Base-by-base conservation (phyloP, 768 basidiomycete genomes). In the Xerocomus spinulosus region DNA sequence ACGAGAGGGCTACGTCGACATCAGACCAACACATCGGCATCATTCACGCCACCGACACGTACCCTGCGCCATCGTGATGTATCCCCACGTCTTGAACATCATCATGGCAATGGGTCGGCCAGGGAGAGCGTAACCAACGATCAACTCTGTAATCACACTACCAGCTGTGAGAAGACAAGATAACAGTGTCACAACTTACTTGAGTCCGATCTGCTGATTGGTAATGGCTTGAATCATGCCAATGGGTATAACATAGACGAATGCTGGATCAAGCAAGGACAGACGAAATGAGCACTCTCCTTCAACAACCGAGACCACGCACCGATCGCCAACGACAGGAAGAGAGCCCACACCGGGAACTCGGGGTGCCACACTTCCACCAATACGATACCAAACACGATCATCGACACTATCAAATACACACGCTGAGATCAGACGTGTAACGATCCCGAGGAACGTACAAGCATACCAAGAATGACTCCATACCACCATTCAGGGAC, bases 171-270 rank as follows among this genome's bases (percentile, higher is more conserved):
- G 53, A 48, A 7, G 25, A 36, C 15, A 10, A 9, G 9, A 17
- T 17, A 15, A 8, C 0, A 3, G 26, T 17, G 1, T 9, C 24
- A 5, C 21, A 24, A 55, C 60, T 21, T n/a, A 62, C 60, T 42
- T 42, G 20, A 42, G 42, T 15, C 74, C 85, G 43, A 88, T 74
- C 64, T 86, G 82, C 56, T 85, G 82, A 62, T 90, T 90, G n/a
- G 87, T 90, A 48, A 88, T 79, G 1, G 86, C 85, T 52, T 85
- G 80, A 51, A 90, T 87, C 78, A 72, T 68, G 55, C 85, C 87
- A 46, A 85, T 77, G 12, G 91, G 91, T 42, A 93, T 75, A 40
- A 82, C 75, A 57, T 89, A 91, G 57, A 85, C 67, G 50, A 77
- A 72, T 0, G 79, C 69, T 50, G 10, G 13, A 5, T 25, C 9